These are phyloP conservation scores for Aulographum hederae DNA, from an alignment of 2,329 filamentous ascomycete species.

Conservation along the genomic window DNA sequence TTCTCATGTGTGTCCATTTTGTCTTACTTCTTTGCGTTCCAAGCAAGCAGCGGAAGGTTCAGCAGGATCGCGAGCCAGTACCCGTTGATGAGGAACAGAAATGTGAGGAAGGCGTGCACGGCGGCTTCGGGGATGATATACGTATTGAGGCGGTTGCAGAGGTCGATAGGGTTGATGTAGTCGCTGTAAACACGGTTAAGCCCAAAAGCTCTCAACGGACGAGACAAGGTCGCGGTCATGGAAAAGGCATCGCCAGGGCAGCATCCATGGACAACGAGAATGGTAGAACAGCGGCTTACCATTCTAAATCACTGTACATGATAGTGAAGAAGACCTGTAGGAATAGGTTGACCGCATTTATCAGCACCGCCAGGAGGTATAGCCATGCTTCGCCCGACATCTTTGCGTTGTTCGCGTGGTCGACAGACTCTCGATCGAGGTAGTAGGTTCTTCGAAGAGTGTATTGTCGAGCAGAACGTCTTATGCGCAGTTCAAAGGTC, in stretches of 20 bases:
- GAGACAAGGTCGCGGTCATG: too few species aligned
- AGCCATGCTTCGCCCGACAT: conserved; percentile 99
- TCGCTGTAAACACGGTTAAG: too few species aligned
- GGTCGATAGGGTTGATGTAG: conserved; percentile 99
- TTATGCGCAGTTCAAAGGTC: too few species aligned
- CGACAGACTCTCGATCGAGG: too few species aligned
- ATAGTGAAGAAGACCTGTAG: conserved; percentile 99
- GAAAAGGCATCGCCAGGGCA: neutral
- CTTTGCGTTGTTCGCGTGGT: conserved; percentile 17
- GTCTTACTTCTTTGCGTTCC: conserved; percentile 92
- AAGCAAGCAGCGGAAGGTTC: conserved; percentile 79
- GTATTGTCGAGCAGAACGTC: too few species aligned
- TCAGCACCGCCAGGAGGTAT: conserved; percentile 91
- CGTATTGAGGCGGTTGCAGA: conserved; percentile 99
- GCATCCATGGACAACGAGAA: neutral
- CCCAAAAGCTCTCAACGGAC: conserved; percentile 1
- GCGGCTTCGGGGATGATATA: conserved; percentile 98
- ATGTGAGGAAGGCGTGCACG: conserved; percentile 88
- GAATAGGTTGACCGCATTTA: conserved; percentile 99
- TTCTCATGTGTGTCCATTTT: neutral
- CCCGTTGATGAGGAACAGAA: conserved; percentile 93
- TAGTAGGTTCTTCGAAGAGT: neutral
- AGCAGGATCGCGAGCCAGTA: conserved; percentile 91
- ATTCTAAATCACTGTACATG: conserved; percentile 99
- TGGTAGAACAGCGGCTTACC: conserved; percentile 38